Base-by-base conservation (phyloP, 2,329 filamentous ascomycete genomes). In the Aaosphaeria pasadenensis region DNA sequence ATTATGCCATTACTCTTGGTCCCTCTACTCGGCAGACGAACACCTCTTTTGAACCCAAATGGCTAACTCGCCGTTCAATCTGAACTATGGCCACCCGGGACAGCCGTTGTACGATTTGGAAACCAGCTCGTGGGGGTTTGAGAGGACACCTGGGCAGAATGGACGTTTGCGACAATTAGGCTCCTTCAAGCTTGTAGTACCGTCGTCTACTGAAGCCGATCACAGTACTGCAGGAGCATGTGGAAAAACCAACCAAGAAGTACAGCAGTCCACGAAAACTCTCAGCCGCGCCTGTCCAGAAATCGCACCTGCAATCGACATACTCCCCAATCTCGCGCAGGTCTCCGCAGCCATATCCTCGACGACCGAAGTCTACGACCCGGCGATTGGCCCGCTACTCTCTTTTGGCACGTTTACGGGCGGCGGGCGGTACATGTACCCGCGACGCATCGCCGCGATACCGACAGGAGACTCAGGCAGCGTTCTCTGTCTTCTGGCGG, bases 401-500 rank as follows among this genome's bases (percentile, higher is more conserved):
- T 77, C 79, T 2, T 71, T 82, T 30, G 85, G 85, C 1, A 77
- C 81, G 72, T 55, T 72, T 77, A 51, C 80, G 73, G 52, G 77
- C 71, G 58, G 77, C 31, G 52, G 51, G 7, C 53, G 45, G 72
- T 5, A 72, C 7, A 46, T 53, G 7, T 55, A 65, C 24, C 48
- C 57, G 2, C 57, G 51, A 36, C 57, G 58, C 9, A 53, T 71
- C 5, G 62, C 69, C 11, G 62, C 63, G 4, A 50, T 74, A 2
- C 62, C 66, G 7, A 51, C 77, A 2, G 86, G 86, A n/a, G 74
- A 77, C 43, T 77, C 75, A 11, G 81, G 82, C 1, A 79, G 85
- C 53, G 68, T 80, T 1, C 67, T 89, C 7, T 79, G 80, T 2
- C 60, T 89, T 2, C 66, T 77, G 4, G 71, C 74, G 5, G 63